Percentiles rank a stretch among this genome's conserved stretches.
These are phyloP conservation scores for Thielaviopsis populi DNA, from an alignment of 2,329 filamentous ascomycete genomes.

Conservation along the genomic window DNA sequence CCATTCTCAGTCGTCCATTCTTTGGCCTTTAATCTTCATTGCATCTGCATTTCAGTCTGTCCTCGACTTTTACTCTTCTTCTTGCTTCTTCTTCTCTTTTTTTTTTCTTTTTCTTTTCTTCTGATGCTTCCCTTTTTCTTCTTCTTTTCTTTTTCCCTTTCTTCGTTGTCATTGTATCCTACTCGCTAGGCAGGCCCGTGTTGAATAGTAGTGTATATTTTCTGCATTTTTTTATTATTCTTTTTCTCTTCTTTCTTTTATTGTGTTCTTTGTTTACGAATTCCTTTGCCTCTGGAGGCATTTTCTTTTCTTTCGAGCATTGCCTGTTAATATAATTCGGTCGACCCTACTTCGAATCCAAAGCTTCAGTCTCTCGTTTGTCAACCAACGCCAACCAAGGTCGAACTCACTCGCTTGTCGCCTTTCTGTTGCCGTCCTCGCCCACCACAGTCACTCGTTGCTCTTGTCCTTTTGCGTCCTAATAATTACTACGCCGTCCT, in stretches of 20 bases:
- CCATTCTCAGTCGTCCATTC: background rate
- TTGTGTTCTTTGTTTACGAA: conserved; percentile 8
- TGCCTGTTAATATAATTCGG: conserved; percentile 7
- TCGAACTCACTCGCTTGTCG: background rate
- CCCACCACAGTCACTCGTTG: conserved; percentile 3
- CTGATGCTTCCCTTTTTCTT: conserved; percentile 17
- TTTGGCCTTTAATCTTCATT: conserved; percentile 2
- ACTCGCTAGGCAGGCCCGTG: conserved; percentile 10
- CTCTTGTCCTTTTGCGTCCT: background rate
- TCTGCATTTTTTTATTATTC: conserved; percentile 17
- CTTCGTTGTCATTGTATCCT: background rate
- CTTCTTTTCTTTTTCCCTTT: conserved; percentile 13
- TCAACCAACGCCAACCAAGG: background rate
- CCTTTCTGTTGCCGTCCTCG: background rate
- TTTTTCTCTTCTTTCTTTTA: conserved; percentile 17
- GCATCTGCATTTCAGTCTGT: background rate
- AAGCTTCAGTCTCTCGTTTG: background rate
- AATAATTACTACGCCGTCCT: background rate
- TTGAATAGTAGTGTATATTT: conserved; percentile 9
- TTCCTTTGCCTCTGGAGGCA: conserved; percentile 12
- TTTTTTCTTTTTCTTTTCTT: conserved; percentile 8
- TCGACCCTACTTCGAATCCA: background rate
- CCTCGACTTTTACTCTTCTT: background rate
- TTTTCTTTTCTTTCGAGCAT: background rate
- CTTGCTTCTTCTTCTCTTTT: background rate